Conservation (phyloP, 169 alveolate species). For the Theileria annulata region DNA sequence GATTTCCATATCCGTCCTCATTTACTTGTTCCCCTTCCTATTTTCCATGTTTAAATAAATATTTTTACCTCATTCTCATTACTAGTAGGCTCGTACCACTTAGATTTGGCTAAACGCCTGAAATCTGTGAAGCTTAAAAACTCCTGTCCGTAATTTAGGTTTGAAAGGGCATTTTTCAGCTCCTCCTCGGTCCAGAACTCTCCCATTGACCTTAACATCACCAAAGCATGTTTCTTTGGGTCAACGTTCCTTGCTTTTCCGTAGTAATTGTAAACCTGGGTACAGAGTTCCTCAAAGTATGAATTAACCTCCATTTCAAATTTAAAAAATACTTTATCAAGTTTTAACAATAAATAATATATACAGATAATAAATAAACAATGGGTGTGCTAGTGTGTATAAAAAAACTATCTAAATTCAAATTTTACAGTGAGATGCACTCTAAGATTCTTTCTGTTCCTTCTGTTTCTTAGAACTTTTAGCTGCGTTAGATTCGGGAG, state of each 20-base stretch:
- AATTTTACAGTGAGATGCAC: conserved; percentile 10
- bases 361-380: background rate
- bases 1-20: conserved; percentile 8
- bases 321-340: background rate
- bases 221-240: conserved; percentile 22
- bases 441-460: background rate
- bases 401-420: conserved; percentile 12
- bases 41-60: background rate
- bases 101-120: conserved; percentile 31
- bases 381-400: conserved; percentile 20
- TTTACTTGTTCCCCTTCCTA: background rate
- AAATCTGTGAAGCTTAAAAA: conserved; percentile 25
- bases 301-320: conserved; percentile 14
- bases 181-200: conserved; percentile 50
- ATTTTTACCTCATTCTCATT: background rate
- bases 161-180: conserved; percentile 8
- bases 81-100: conserved; percentile 27
- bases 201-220: conserved; percentile 62
- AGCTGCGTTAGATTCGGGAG: background rate
- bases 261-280: conserved; percentile 46
- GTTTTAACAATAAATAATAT: conserved; percentile 12
- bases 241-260: conserved; percentile 19
- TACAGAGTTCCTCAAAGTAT: conserved; percentile 33
- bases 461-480: conserved; percentile 20
- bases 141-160: background rate